Evolutionary conservation across 2,329 filamentous ascomycete genomes (phyloP).

Genomic region (Paracoccidioides lutzii): DNA sequence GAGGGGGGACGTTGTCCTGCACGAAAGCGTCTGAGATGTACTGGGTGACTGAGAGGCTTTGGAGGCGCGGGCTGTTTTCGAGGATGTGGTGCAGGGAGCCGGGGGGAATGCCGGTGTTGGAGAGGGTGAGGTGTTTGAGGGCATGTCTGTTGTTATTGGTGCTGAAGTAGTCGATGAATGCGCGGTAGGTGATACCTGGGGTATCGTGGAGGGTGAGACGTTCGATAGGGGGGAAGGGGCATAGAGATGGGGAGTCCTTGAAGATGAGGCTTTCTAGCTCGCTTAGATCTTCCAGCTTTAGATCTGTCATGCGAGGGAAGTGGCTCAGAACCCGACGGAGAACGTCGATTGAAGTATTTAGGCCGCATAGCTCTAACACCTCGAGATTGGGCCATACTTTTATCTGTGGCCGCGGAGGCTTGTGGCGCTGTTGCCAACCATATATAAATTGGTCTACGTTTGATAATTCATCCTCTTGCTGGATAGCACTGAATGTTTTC

Average conservation of each 20-base stretch:
- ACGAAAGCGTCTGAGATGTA: constrained; percentile 46
- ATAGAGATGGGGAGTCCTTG: constrained; percentile 49
- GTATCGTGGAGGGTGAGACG: constrained; percentile 60
- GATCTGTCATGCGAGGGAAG: constrained; percentile 54
- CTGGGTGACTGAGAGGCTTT: constrained; percentile 41
- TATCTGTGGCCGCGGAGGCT: constrained; percentile 34
- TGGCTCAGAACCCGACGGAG: constrained; percentile 58
- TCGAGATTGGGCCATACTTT: constrained; percentile 30
- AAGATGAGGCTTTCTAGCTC: constrained; percentile 70
- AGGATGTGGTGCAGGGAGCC: constrained; percentile 33
- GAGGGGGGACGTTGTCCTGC: constrained; percentile 43
- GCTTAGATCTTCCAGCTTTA: constrained; percentile 58
- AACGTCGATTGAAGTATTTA: constrained; percentile 26
- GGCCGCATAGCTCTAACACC: constrained; percentile 26
- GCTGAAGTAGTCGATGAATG: constrained; percentile 56
- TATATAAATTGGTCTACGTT: neutral
- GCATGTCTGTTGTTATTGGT: constrained; percentile 45
- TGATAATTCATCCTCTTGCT: neutral
- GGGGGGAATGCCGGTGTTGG: constrained; percentile 52
- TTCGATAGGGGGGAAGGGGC: constrained; percentile 61
- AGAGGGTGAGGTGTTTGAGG: constrained; percentile 57
- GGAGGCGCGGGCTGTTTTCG: constrained; percentile 28
- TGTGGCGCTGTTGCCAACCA: neutral
- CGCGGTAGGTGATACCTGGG: constrained; percentile 57
- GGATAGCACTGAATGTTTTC: constrained; percentile 56